These are phyloP conservation scores for Myrmaecium sp. DNA, from an alignment of 2,329 filamentous ascomycete genomes.

Conservation along the genomic window DNA sequence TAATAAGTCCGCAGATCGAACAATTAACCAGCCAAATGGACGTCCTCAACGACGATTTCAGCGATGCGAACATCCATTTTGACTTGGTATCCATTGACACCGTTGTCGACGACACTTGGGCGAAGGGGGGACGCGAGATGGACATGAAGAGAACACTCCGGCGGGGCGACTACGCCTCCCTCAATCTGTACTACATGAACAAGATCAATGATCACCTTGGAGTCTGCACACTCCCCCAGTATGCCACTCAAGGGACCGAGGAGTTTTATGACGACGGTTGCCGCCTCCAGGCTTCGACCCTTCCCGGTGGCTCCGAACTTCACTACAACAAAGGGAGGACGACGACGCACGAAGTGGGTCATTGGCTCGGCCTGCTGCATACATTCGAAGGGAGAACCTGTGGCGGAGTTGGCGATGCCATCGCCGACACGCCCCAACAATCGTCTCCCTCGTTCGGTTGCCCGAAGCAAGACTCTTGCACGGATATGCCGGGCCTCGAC, in stretches of 20 bases:
- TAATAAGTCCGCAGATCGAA: not conserved
- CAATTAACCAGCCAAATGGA: slow-evolving; percentile 5
- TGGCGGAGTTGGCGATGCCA: slow-evolving; percentile 10
- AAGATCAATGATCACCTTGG: not conserved
- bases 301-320: slow-evolving; percentile 10
- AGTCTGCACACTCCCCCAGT: slow-evolving; percentile 4
- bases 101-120: slow-evolving; percentile 7
- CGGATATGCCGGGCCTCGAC: slow-evolving; percentile 10
- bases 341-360: slow-evolving; percentile 16
- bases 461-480: slow-evolving; percentile 13
- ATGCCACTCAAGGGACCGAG: slow-evolving; percentile 6
- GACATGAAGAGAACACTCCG: slow-evolving; percentile 8
- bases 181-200: slow-evolving; percentile 13
- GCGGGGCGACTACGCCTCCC: slow-evolving; percentile 10
- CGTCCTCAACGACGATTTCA: slow-evolving; percentile 7
- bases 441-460: slow-evolving; percentile 10
- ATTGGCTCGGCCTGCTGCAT: slow-evolving; percentile 18
- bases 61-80: slow-evolving; percentile 6
- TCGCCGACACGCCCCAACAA: slow-evolving; percentile 15
- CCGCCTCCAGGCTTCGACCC: slow-evolving; percentile 7
- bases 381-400: slow-evolving; percentile 16
- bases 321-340: slow-evolving; percentile 12
- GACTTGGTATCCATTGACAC: slow-evolving; percentile 3
- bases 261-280: slow-evolving; percentile 11
- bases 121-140: slow-evolving; percentile 4